These are phyloP conservation scores for Straminergon stramineum DNA, from an alignment of 225 moss, liverwort and hornwort genomes.

Conservation along the genomic window DNA sequence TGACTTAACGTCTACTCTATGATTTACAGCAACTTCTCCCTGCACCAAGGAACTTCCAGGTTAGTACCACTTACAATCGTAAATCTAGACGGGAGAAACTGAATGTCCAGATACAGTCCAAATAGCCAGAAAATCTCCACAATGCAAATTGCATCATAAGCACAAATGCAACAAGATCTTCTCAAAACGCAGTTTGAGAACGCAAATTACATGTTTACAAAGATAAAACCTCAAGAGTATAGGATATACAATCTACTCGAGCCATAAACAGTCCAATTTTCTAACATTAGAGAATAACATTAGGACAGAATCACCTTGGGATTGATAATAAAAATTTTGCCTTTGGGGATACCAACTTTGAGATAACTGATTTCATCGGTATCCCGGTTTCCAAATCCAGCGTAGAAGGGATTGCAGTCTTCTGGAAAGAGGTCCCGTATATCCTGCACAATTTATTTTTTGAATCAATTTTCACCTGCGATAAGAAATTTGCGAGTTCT, in stretches of 20 bases:
- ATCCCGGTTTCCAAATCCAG: constrained; percentile 98
- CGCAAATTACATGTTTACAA: background rate
- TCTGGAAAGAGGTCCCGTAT: constrained; percentile 90
- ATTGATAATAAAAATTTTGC: constrained; percentile 98
- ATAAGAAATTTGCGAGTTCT: background rate
- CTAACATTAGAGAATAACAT: background rate
- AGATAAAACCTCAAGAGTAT: background rate
- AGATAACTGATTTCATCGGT: constrained; percentile 97
- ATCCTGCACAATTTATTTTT: constrained; percentile 37
- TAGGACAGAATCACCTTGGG: constrained; percentile 62
- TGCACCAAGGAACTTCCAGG: constrained; percentile 8
- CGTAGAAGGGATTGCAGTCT: constrained; percentile 92
- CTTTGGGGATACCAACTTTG: constrained; percentile 94
- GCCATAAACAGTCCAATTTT: background rate
- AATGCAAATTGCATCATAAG: background rate
- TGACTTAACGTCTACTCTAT: constrained; percentile 85
- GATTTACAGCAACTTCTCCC: constrained; percentile 98
- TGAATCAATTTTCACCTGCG: background rate
- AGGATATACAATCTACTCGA: background rate
- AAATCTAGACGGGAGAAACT: background rate
- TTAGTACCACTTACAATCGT: background rate
- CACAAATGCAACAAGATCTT: background rate
- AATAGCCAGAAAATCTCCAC: background rate
- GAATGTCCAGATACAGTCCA: background rate
- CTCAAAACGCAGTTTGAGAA: background rate